These are phyloP conservation scores for Datura wrightii DNA, from an alignment of 257 asterid species.

Conservation along the genomic window DNA sequence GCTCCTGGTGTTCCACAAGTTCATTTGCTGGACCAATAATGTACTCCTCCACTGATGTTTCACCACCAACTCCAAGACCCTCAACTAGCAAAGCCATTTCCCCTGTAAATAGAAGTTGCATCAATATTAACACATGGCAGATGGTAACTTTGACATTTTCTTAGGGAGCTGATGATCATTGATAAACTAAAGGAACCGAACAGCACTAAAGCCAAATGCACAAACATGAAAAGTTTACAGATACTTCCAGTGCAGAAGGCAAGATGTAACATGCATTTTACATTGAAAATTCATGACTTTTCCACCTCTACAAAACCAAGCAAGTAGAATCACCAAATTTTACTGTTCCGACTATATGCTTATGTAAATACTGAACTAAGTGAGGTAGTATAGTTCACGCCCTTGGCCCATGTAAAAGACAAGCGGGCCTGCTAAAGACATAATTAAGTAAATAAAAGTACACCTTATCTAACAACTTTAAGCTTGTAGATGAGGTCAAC, in stretches of 20 bases:
- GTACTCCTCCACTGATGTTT: slow-evolving; percentile 63
- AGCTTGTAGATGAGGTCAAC: slow-evolving; percentile 9
- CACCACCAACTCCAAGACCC: slow-evolving; percentile 70
- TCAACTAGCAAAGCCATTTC: slow-evolving; percentile 79
- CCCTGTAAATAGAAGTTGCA: slow-evolving; percentile 46
- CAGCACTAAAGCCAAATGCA: not conserved
- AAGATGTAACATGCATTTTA: not conserved
- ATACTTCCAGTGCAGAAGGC: not conserved
- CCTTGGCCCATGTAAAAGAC: slow-evolving; percentile 12
- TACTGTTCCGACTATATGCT: not conserved
- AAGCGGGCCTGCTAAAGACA: not conserved
- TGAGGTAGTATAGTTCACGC: not conserved
- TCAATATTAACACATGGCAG: not conserved
- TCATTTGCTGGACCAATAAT: slow-evolving; percentile 57
- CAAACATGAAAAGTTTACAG: not conserved
- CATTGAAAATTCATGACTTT: slow-evolving; percentile 3
- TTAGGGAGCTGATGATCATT: not conserved
- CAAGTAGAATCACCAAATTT: slow-evolving; percentile 20
- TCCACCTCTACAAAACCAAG: slow-evolving; percentile 20
- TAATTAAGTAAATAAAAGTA: not conserved
- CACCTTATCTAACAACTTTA: not conserved
- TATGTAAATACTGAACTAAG: not conserved
- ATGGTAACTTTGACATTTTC: not conserved
- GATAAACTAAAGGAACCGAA: not conserved
- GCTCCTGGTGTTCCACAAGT: slow-evolving; percentile 46